These are phyloP conservation scores for Boeremia lycopersici DNA, from an alignment of 2,329 filamentous ascomycete genomes.

Conservation along the genomic window DNA sequence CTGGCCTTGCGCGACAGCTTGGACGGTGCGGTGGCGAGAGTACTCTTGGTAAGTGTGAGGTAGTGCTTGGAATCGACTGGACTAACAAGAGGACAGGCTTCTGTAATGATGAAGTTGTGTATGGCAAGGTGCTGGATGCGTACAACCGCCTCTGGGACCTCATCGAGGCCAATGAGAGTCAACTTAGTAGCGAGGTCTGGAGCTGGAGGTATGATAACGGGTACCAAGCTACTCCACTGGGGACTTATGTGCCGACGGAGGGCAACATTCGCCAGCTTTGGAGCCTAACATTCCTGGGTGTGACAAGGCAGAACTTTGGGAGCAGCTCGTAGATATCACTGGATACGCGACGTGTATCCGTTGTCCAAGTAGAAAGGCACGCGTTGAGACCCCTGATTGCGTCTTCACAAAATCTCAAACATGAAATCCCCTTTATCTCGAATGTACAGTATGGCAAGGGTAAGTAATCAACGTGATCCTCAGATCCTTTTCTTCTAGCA, in stretches of 20 bases:
- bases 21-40: conserved; percentile 52
- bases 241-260: conserved; percentile 57
- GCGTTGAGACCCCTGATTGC: no score
- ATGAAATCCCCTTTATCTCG: no score
- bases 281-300: conserved; percentile 65
- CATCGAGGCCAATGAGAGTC: conserved; percentile 60
- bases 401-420: no score
- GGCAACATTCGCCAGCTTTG: conserved; percentile 63
- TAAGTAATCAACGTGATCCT: no score
- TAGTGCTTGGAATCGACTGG: neutral
- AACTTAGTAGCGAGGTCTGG: conserved; percentile 66
- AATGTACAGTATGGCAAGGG: no score
- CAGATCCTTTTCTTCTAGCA: no score
- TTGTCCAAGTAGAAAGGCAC: no score
- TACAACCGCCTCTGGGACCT: conserved; percentile 67
- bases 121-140: conserved; percentile 54
- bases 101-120: conserved; percentile 54
- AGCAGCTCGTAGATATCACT: no score
- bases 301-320: conserved; percentile 51
- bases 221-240: conserved; percentile 59
- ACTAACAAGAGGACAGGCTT: conserved; percentile 50
- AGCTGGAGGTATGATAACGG: conserved; percentile 62
- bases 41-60: neutral
- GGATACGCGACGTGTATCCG: no score
- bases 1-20: conserved; percentile 64